Evolutionary conservation across 106 monocot species (phyloP).

Genomic region (Alisma plantagoaquatica): DNA sequence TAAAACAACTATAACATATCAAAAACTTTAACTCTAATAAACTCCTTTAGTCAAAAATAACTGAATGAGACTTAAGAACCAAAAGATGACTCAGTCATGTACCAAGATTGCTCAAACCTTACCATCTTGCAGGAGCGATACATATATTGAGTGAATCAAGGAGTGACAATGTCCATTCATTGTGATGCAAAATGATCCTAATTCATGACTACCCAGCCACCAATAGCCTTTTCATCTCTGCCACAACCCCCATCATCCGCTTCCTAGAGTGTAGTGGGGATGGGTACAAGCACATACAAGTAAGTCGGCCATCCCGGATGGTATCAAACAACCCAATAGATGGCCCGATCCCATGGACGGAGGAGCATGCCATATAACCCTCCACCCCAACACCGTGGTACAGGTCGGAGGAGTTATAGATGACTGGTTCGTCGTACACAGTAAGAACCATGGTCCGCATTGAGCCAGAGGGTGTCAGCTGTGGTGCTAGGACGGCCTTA

Average conservation of each 20-base stretch:
- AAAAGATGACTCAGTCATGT: no score
- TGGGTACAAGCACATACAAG: background rate
- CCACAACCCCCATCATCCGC: background rate
- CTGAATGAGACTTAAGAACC: no score
- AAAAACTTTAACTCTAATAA: no score
- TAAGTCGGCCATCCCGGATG: background rate
- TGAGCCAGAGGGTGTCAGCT: background rate
- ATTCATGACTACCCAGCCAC: no score
- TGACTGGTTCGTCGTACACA: background rate
- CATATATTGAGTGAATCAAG: no score
- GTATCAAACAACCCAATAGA: background rate
- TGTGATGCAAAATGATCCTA: no score
- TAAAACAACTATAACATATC: no score
- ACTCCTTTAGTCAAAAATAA: no score
- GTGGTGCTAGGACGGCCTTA: background rate
- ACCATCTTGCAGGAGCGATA: no score
- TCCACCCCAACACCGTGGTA: background rate
- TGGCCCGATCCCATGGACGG: background rate
- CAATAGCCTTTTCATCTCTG: background rate
- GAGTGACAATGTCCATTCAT: no score
- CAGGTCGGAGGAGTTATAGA: background rate
- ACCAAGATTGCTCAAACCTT: no score
- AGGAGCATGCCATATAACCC: background rate
- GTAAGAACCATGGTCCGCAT: background rate
- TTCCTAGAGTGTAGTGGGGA: background rate